Percentiles rank a stretch among this genome's conserved stretches.
phyloP scores from a whole-genome alignment of 805 yeast species.

The Lipomyces oligophaga region DNA sequence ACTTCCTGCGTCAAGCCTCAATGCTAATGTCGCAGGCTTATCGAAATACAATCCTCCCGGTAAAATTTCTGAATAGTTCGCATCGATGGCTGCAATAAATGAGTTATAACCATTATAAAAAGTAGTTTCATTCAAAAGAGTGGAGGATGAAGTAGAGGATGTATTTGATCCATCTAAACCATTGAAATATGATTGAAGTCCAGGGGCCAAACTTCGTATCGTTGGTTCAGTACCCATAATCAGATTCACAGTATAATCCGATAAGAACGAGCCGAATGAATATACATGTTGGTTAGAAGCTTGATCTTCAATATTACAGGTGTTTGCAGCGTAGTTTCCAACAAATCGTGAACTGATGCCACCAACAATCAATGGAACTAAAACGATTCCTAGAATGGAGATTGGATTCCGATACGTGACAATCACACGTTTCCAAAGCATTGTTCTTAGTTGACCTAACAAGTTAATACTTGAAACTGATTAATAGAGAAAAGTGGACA shows the following conservation, averaged over 20 bases:
- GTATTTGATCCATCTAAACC: not conserved
- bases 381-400: slow-evolving; percentile 10
- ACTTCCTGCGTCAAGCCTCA: slow-evolving; percentile 28
- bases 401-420: slow-evolving; percentile 18
- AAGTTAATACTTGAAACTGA: not conserved
- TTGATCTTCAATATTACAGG: slow-evolving; percentile 11
- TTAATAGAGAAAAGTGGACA: not conserved
- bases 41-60: slow-evolving; percentile 37
- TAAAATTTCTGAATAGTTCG: slow-evolving; percentile 28
- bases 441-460: slow-evolving; percentile 19
- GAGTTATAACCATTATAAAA: slow-evolving; percentile 21
- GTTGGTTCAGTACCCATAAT: slow-evolving; percentile 10
- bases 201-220: slow-evolving; percentile 1
- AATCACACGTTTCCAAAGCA: slow-evolving; percentile 19
- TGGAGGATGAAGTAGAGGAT: not conserved
- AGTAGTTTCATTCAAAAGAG: not conserved
- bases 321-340: slow-evolving; percentile 5
- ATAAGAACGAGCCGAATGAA: not conserved
- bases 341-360: slow-evolving; percentile 16
- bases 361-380: slow-evolving; percentile 23
- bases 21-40: slow-evolving; percentile 31
- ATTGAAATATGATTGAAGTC: slow-evolving; percentile 2
- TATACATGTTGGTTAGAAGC: slow-evolving; percentile 3
- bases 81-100: slow-evolving; percentile 25
- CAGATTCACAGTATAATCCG: slow-evolving; percentile 1